Base-by-base conservation (phyloP, 2,329 filamentous ascomycete species). In the Fusarium solani-melongenae region DNA sequence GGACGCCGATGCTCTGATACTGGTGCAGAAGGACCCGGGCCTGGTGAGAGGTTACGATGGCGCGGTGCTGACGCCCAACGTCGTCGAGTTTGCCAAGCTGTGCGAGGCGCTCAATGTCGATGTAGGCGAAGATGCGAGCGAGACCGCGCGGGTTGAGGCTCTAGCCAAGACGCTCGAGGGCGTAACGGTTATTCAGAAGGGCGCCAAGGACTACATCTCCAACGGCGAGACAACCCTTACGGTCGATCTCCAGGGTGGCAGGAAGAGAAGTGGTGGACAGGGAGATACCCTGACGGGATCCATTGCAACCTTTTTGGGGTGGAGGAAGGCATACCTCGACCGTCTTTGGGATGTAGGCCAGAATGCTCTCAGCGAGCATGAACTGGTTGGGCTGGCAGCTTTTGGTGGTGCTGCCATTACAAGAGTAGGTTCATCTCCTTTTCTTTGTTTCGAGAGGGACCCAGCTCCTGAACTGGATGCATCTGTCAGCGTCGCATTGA, bases 271-370 rank as follows among this genome's bases (percentile, higher is more conserved):
- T 66, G 96, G 96, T 56, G 96, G 96, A 0, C 96, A 99, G 84
- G 96, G 96, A 2, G 96, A 99, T 83, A 98, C 96, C 5, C 85
- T 99, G 74, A 98, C 96, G 0, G 96, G 96, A 2, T 92, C 92
- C 36, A 85, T 99, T 73, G 96, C 93, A 2, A 98, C 96, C 5
- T 91, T 99, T 75, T 83, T 98, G 72, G 95, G 91, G 2, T 99
- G 96, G 92, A 88, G 96, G 69, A 92, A 92, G 81, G 94, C 94
- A 24, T 99, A 99, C 82, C 86, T 94, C 62, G 93, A 98, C 66
- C 87, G 88, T 31, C 82, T 98, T 5, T 98, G 96, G 96, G 87
- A 90, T 69, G 83, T 86, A 9, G 85, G 86, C 41, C 83, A 76
- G 76, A 85, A 81, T 20, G 84, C 86, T 22, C 79, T 89, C 15